These are phyloP conservation scores for Pseudonitzschia delicatissima DNA, from an alignment of 108 stramenopile species.

Conservation along the genomic window DNA sequence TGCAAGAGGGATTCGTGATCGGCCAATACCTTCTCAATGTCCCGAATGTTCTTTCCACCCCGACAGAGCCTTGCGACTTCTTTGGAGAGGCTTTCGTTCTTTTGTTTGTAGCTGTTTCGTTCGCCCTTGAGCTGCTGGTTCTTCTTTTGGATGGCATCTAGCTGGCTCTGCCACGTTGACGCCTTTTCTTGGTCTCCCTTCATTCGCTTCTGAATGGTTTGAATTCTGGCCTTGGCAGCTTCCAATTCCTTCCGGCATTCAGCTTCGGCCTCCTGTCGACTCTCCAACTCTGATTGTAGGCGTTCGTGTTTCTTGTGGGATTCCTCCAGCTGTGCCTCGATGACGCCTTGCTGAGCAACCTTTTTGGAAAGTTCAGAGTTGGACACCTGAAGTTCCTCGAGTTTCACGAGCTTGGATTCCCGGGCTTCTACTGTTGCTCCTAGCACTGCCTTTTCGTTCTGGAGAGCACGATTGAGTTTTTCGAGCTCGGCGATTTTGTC, in stretches of 20 bases:
- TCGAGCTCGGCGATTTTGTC: constrained; percentile 39
- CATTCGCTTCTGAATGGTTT: constrained; percentile 33
- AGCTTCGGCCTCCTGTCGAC: constrained; percentile 29
- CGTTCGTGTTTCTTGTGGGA: constrained; percentile 17
- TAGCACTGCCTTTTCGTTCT: constrained; percentile 80
- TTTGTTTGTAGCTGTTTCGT: constrained; percentile 66
- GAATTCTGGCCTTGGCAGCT: constrained; percentile 24
- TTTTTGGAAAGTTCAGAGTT: constrained; percentile 24
- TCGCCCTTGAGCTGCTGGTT: constrained; percentile 68
- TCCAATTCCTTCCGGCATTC: constrained; percentile 47
- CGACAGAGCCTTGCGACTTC: constrained; percentile 56
- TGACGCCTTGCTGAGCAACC: constrained; percentile 29
- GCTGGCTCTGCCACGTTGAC: constrained; percentile 20
- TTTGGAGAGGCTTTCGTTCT: constrained; percentile 68
- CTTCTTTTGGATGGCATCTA: constrained; percentile 40
- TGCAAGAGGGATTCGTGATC: constrained; percentile 46
- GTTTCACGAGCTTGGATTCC: constrained; percentile 59
- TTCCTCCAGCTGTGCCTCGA: constrained; percentile 27
- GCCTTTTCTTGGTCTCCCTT: constrained; percentile 25
- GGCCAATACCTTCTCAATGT: constrained; percentile 46
- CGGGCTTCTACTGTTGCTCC: constrained; percentile 70
- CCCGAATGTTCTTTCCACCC: constrained; percentile 38
- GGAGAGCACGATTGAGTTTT: constrained; percentile 51
- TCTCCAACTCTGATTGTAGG: constrained; percentile 23
- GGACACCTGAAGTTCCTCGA: constrained; percentile 42